Evolutionary conservation across 352 stramenopile species (phyloP).

Genomic region (Pythium oligandrum): DNA sequence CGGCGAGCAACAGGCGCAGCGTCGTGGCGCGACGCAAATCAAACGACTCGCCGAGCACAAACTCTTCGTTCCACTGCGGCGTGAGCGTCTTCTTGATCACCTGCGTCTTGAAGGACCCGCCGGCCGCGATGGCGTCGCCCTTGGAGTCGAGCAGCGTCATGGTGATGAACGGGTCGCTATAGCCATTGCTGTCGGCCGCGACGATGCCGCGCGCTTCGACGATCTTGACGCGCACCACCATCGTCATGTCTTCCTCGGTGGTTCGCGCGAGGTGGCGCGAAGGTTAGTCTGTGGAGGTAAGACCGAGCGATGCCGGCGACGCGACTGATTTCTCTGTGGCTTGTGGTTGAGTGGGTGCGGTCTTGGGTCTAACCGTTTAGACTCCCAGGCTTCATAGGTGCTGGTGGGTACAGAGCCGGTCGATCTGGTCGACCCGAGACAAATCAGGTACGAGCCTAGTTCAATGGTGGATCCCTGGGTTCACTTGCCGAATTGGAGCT

Average conservation of each 20-base stretch:
- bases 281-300: too few relatives aligned
- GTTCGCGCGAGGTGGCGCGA: too few relatives aligned
- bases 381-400: too few relatives aligned
- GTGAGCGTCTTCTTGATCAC: slow-evolving; percentile 62
- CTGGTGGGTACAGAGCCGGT: too few relatives aligned
- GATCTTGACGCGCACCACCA: slow-evolving; percentile 39
- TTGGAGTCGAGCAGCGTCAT: slow-evolving; percentile 72
- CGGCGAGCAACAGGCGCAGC: slow-evolving; percentile 43
- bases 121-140: slow-evolving; percentile 29
- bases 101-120: slow-evolving; percentile 58
- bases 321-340: too few relatives aligned
- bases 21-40: slow-evolving; percentile 64
- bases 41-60: slow-evolving; percentile 54
- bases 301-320: too few relatives aligned
- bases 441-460: too few relatives aligned
- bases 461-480: too few relatives aligned
- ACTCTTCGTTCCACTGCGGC: slow-evolving; percentile 57
- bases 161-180: slow-evolving; percentile 66
- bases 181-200: slow-evolving; percentile 59
- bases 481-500: not conserved
- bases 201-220: slow-evolving; percentile 59
- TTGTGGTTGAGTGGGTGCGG: too few relatives aligned
- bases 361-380: too few relatives aligned
- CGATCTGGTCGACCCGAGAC: too few relatives aligned
- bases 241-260: slow-evolving; percentile 4